Conservation (phyloP, 345 rosid genomes). For the Acer campestre region DNA sequence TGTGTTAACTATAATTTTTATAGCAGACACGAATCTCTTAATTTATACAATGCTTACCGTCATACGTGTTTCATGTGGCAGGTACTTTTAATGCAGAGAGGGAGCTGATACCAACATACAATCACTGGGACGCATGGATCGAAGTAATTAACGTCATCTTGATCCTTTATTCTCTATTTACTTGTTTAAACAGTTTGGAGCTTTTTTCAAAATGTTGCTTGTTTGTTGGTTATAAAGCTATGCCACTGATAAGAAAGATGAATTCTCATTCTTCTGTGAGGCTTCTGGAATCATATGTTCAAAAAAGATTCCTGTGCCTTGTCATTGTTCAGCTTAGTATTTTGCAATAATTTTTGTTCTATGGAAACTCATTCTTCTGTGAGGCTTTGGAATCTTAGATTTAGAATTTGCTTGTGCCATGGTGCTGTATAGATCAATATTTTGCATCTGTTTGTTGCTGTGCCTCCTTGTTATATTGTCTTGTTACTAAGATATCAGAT, state of each 20-base stretch:
- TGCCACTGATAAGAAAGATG: not conserved
- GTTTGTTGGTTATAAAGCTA: not conserved
- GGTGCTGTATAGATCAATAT: not conserved
- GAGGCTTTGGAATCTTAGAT: not conserved
- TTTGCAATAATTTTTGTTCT: not conserved
- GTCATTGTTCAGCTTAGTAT: not conserved
- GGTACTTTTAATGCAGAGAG: conserved; percentile 22
- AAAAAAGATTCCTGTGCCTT: no score
- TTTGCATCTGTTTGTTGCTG: not conserved
- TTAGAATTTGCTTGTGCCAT: not conserved
- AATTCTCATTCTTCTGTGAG: not conserved
- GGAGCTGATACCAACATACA: conserved; percentile 16
- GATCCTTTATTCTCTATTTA: not conserved
- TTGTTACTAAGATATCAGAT: not conserved
- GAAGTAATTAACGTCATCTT: conserved; percentile 26
- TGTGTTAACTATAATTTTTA: not conserved
- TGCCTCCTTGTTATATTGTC: not conserved
- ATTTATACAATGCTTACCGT: not conserved
- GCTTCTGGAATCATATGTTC: not conserved
- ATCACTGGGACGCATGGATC: conserved; percentile 30
- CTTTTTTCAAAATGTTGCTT: conserved; percentile 1
- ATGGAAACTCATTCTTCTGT: not conserved
- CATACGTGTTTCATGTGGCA: conserved; percentile 8
- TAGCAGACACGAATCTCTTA: not conserved
- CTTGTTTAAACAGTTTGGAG: conserved; percentile 1